Evolutionary conservation across 2,329 filamentous ascomycete genomes (phyloP), one percentile per base, ranked within the genome.

Genomic region (Colletotrichum sp.): DNA sequence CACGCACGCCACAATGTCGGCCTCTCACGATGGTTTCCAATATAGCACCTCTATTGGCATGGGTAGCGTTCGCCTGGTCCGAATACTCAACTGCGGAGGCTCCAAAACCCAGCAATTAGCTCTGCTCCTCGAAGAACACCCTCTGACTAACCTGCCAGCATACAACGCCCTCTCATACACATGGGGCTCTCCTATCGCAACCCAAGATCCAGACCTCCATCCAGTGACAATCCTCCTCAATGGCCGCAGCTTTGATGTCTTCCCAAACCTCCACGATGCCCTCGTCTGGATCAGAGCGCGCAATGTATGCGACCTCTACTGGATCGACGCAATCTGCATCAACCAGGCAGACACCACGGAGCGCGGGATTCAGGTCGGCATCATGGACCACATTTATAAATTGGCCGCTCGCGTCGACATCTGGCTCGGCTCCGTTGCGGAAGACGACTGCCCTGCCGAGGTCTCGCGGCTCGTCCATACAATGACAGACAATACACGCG

Each of bases 371-470:
- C 76, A 78, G 48, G 74, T 78, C 5, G 65, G 57, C 25, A 77
- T 78, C 34, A 78, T 78, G 77, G 77, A 78, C 27, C 74, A 71
- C 13, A 67, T 77, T n/a, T 78, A 78, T 52, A 78, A 74, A 44
- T 13, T 63, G 25, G 76, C 77, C n/a, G 34, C 59, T 16, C 71
- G 67, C 19, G 77, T 77, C 48, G 71, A 73, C 22, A 69, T 78
- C n/a, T 78, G 77, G 77, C 70, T 78, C 16, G 76, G 77, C 16
- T 64, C 48, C 25, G 66, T 71, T 19, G 59, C 65, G 1, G 52
- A 70, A 4, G 68, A 73, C 22, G 52, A 74, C 32, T 32, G 48
- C 15, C 72, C 68, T 22, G 36, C 25, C 13, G 72, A 74, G 19
- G 72, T 72, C 12, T 55, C 68, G 6, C n/a, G 25, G 5, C 16